Base-by-base conservation (phyloP, 257 asterid species). In the Pogostemon cablin region DNA sequence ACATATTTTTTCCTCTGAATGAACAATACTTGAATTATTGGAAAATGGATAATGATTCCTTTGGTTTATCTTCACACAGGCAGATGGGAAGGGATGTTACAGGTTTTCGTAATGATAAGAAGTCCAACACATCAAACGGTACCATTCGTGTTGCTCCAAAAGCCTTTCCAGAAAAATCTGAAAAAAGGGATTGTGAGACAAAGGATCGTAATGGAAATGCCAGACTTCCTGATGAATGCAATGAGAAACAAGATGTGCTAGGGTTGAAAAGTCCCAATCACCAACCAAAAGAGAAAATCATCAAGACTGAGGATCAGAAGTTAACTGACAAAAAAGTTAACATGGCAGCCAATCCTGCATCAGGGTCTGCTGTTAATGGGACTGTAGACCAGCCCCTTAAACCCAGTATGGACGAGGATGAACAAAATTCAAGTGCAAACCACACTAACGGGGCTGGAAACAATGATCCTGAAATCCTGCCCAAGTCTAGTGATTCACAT, bases 221-320 rank as follows among this genome's bases (percentile, higher is more conserved):
- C 46, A 60, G 68, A 53, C 50, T 42, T 65, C 73, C 73, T 41
- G 85, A 78, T 8, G 85, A 70, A 68, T 63, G 57, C 47, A 72
- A 74, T 20, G 91, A 78, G 72, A 82, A 82, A 75, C 85, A 80
- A 73, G 93, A 83, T 47, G 89, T 85, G 52, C 82, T 88, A 52
- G 87, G 80, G 44, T 72, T 85, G 77, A 84, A 83, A 66, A 88
- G 89, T 81, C 82, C 79, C 62, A 83, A 84, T 69, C 76, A 68
- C 17, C 88, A 81, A 62, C 81, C 85, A 0, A 86, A 71, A 57
- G 86, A 72, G 73, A 85, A 87, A 78, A 59, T 81, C 65, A 75
- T 69, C 6, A 79, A 77, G 75, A 78, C 81, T 10, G 92, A 89
- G 81, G 56, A 81, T 50, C 76, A 79, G 65, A 89, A 81, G 68